Base-by-base conservation (phyloP, 2,329 filamentous ascomycete species). In the Cytospora piceicola region DNA sequence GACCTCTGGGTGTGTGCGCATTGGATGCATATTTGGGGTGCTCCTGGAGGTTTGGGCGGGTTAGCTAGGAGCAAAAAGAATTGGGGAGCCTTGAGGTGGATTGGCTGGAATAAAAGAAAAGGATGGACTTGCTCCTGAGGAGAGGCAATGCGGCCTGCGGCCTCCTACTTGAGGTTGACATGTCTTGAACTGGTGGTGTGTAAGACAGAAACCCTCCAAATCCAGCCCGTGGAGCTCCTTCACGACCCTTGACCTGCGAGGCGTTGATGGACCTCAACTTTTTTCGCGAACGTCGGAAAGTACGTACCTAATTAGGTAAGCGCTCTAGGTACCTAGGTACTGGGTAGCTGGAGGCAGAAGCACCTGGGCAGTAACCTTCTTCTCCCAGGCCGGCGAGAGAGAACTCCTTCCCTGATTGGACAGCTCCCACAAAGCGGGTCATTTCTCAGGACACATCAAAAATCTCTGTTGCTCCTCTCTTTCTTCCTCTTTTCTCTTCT, bases 131-230 rank as follows among this genome's bases (percentile, higher is more conserved):
- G 88, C 86, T 79, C 73, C 80, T 79, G 65, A 88, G 71, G 63
- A 83, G 76, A 69, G 79, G 78, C 71, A 81, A 78, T 66, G 82
- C 75, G 73, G 81, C 80, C 73, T 77, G 80, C 70, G 82, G 76
- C 70, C 85, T 84, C 80, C 85, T 84, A 78, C 85, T 85, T 72
- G 84, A 81, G 70, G 83, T 81, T 70, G 83, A 79, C 85, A 88
- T 85, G 29, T 57, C 29, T 63, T 55, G 59, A 32, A 57, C 14
- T 20, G 61, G 61, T 42, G 30, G 22, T 29, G 61, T 49, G 53
- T 63, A 55, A 55, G 58, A 34, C 7, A 42, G 15, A 54, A 61
- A 34, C 51, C 63, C 56, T 66, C 66, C 66, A 54, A 39, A 46
- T 46, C 56, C 59, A 42, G 62, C 66, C 62, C 65, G 54, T 65